Percentiles rank a stretch among this genome's conserved stretches.
Evolutionary conservation across 805 yeast genomes (phyloP).

Genomic region (Sugiyamaella chiloensis): DNA sequence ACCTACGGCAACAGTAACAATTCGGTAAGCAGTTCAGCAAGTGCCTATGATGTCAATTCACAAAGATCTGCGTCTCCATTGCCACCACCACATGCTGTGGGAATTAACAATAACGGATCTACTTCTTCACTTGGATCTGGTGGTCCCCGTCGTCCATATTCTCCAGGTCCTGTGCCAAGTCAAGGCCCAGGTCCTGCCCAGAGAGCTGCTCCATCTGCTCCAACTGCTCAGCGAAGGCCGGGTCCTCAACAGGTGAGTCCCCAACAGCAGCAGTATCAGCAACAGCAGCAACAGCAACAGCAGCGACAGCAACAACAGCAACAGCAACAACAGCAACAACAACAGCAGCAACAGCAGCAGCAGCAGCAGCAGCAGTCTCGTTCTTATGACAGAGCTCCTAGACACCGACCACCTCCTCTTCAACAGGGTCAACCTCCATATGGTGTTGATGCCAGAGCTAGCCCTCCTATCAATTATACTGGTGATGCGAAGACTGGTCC

Average conservation of each 20-base stretch:
- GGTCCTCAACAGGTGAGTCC: neutral
- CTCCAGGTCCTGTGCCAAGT: slow-evolving; percentile 4
- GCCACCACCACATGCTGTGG: slow-evolving; percentile 8
- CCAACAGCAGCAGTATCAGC: slow-evolving; percentile 6
- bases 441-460: too few relatives aligned
- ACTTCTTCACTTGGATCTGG: neutral
- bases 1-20: slow-evolving; percentile 7
- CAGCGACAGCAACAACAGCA: slow-evolving; percentile 4
- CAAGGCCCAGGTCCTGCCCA: slow-evolving; percentile 3
- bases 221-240: slow-evolving; percentile 8
- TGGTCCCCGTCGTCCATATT: slow-evolving; percentile 1
- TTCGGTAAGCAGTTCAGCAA: neutral
- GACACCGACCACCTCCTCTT: neutral
- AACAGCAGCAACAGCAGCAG: neutral
- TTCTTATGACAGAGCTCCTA: neutral
- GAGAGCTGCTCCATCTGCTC: slow-evolving; percentile 11
- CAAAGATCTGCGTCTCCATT: slow-evolving; percentile 1
- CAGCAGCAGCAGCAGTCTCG: too few relatives aligned
- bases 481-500: too few relatives aligned
- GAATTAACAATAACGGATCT: slow-evolving; percentile 1
- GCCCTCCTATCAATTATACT: too few relatives aligned
- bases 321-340: neutral
- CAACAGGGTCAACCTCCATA: neutral
- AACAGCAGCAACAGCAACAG: slow-evolving; percentile 1
- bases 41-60: neutral